Evolutionary conservation across 805 yeast genomes (phyloP).

Genomic region (Saccharomyces jurei): DNA sequence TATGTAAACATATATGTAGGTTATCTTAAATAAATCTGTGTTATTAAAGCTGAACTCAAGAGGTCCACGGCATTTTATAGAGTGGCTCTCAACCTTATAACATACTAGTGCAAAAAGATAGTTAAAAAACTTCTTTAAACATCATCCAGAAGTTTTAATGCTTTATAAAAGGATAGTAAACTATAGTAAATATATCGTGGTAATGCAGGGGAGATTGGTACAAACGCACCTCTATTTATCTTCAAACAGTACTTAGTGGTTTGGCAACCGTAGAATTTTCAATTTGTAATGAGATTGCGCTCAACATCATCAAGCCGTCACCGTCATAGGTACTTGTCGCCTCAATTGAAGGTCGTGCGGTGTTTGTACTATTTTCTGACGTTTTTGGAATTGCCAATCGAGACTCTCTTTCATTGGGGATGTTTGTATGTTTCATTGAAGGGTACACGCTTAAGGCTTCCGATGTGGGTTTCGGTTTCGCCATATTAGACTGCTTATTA

Average conservation of each 20-base stretch:
- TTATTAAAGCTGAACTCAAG: neutral
- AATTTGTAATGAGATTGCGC: slow-evolving; percentile 24
- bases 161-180: neutral
- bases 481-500: neutral
- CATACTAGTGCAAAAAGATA: neutral
- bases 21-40: neutral
- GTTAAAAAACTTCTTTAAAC: neutral
- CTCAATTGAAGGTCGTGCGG: slow-evolving; percentile 14
- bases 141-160: neutral
- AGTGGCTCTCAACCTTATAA: neutral
- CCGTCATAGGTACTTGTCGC: slow-evolving; percentile 21
- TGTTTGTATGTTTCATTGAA: neutral
- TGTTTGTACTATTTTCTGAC: neutral
- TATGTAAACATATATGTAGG: neutral
- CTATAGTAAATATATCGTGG: neutral
- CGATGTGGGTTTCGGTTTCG: neutral
- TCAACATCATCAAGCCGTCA: slow-evolving; percentile 25
- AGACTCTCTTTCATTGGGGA: slow-evolving; percentile 20
- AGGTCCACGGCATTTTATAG: neutral
- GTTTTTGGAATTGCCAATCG: slow-evolving; percentile 23
- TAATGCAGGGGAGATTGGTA: neutral
- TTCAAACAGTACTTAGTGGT: neutral
- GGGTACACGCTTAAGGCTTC: neutral
- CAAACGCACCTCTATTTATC: neutral
- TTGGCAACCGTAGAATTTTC: slow-evolving; percentile 1